Conservation (phyloP, 169 alveolate genomes). For the Plasmodium inui region DNA sequence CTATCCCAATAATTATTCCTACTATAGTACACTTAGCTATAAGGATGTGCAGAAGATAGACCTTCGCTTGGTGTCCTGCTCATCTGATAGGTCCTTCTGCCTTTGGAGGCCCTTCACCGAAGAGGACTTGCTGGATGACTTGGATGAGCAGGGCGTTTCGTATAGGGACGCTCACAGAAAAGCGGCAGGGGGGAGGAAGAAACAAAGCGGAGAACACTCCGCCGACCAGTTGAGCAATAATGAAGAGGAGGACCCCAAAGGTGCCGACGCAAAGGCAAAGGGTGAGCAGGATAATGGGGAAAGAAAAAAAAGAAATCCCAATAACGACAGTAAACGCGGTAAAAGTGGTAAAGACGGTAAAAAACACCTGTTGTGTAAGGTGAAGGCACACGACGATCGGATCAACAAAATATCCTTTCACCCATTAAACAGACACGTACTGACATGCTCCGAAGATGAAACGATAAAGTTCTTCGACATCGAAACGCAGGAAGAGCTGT, state of each 20-base stretch:
- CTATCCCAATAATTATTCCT: constrained; percentile 75
- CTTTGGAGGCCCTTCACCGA: constrained; percentile 82
- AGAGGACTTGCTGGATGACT: constrained; percentile 15
- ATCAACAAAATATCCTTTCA: constrained; percentile 83
- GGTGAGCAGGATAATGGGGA: neutral
- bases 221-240: neutral
- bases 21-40: constrained; percentile 69
- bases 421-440: constrained; percentile 77
- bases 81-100: constrained; percentile 81
- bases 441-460: constrained; percentile 83
- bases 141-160: neutral
- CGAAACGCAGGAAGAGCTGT: constrained; percentile 78
- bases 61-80: constrained; percentile 81
- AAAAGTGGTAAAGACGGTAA: neutral
- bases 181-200: neutral
- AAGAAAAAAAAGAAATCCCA: neutral
- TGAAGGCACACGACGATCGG: constrained; percentile 80
- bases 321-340: neutral
- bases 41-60: constrained; percentile 60
- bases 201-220: neutral
- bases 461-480: constrained; percentile 82
- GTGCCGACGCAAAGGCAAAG: neutral
- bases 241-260: neutral
- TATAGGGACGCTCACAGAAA: neutral
- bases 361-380: constrained; percentile 65